phyloP scores from a whole-genome alignment of 768 basidiomycete species.

The Suillus cothurnatus region DNA sequence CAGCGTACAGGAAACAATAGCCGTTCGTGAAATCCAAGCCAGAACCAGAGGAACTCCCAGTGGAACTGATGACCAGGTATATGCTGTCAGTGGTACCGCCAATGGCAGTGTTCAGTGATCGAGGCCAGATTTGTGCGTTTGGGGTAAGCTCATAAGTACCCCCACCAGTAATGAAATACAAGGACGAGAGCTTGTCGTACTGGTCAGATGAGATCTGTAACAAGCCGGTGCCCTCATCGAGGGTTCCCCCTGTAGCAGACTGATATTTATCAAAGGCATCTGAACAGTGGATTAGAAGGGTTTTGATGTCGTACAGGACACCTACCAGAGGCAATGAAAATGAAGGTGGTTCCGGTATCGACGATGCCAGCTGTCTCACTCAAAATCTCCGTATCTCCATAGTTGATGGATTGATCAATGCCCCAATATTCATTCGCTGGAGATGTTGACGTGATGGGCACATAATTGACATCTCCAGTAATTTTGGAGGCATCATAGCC shows the following conservation, averaged over 20 bases:
- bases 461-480: slow-evolving; percentile 33
- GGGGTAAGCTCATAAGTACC: neutral
- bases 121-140: slow-evolving; percentile 18
- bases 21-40: slow-evolving; percentile 24
- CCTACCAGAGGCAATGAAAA: neutral
- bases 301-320: neutral
- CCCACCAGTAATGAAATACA: slow-evolving; percentile 12
- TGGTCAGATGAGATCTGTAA: slow-evolving; percentile 13
- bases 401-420: slow-evolving; percentile 29
- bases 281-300: neutral
- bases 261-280: neutral
- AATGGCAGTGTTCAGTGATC: slow-evolving; percentile 20
- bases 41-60: slow-evolving; percentile 19
- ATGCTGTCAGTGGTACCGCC: slow-evolving; percentile 17
- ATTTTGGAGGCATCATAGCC: slow-evolving; percentile 34
- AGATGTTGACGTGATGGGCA: slow-evolving; percentile 30
- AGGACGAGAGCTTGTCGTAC: neutral
- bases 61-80: slow-evolving; percentile 17
- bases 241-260: slow-evolving; percentile 10
- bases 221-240: slow-evolving; percentile 18
- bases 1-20: slow-evolving; percentile 4
- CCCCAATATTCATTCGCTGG: slow-evolving; percentile 38
- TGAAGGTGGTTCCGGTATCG: neutral
- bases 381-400: neutral
- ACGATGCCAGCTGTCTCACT: neutral